Evolutionary conservation across 176 grass and related monocot genomes (phyloP).

Genomic region (Juncus inflexus): DNA sequence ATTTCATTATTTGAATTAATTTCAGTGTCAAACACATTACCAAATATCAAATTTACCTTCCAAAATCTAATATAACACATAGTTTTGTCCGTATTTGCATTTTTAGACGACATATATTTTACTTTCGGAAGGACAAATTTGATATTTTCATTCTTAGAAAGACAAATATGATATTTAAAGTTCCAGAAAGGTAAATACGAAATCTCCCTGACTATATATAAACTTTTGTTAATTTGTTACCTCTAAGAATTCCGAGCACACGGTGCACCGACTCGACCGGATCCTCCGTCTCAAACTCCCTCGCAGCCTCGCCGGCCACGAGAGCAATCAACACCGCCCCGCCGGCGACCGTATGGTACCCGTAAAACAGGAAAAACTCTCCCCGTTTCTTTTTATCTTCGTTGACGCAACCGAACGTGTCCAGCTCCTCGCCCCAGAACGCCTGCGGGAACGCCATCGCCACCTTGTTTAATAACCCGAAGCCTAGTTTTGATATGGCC

Average conservation of each 20-base stretch:
- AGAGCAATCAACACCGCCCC: conserved; percentile 77
- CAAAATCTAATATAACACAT: no score
- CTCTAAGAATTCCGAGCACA: conserved; percentile 76
- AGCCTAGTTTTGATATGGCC: conserved; percentile 68
- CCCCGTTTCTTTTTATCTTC: conserved; percentile 74
- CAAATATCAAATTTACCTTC: no score
- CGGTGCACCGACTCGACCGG: conserved; percentile 63
- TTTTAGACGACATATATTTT: no score
- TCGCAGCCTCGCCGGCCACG: conserved; percentile 80
- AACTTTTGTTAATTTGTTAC: no score
- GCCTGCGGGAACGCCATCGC: conserved; percentile 87
- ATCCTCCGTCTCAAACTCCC: conserved; percentile 75
- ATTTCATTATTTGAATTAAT: no score
- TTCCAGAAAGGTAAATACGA: no score
- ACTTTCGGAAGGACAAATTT: no score
- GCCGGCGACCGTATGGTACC: conserved; percentile 91
- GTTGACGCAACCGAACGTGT: conserved; percentile 89
- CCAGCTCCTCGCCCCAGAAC: conserved; percentile 88
- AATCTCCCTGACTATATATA: no score
- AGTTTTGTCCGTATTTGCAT: no score
- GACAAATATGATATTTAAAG: no score
- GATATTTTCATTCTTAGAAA: no score
- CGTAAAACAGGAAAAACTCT: conserved; percentile 90
- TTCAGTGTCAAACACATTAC: no score
- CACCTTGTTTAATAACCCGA: conserved; percentile 87